These are phyloP conservation scores for Suhomyces sp. DNA, from an alignment of 805 yeast genomes.

Conservation along the genomic window DNA sequence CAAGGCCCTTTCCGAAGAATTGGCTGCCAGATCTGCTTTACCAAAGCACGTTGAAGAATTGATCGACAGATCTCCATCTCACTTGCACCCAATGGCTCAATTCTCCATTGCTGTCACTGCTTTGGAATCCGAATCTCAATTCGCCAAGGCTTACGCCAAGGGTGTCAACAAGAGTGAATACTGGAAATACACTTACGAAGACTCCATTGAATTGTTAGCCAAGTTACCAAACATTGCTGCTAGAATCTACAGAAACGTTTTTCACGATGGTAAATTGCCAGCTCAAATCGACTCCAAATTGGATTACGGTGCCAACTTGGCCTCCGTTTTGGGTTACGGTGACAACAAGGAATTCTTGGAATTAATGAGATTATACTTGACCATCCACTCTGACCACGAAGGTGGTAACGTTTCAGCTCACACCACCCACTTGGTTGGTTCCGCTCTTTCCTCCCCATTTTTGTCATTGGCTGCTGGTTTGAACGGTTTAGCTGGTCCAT, in stretches of 20 bases:
- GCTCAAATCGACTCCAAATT: constrained; percentile 45
- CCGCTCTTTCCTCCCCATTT: constrained; percentile 75
- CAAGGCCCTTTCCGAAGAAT: constrained; percentile 52
- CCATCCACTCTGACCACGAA: constrained; percentile 78
- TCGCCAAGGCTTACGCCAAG: constrained; percentile 68
- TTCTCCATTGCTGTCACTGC: constrained; percentile 73
- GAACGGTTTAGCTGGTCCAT: constrained; percentile 82
- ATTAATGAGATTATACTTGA: constrained; percentile 67
- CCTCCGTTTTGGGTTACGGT: constrained; percentile 59
- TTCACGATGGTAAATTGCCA: constrained; percentile 58
- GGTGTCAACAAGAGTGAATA: constrained; percentile 68
- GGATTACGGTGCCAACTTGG: constrained; percentile 75
- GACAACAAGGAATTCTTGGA: constrained; percentile 61
- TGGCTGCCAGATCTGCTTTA: constrained; percentile 62
- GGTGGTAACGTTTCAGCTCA: constrained; percentile 85
- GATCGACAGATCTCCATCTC: constrained; percentile 60
- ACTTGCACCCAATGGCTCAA: constrained; percentile 84
- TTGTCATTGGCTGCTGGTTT: constrained; percentile 75
- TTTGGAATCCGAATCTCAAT: constrained; percentile 65
- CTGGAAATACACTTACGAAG: constrained; percentile 77
- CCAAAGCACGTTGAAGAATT: constrained; percentile 63
- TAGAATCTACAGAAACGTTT: constrained; percentile 64
- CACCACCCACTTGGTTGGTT: constrained; percentile 78
- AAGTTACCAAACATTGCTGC: constrained; percentile 75
- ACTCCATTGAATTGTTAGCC: constrained; percentile 65